Conservation (phyloP, 805 yeast species). For the Candida silvatica region DNA sequence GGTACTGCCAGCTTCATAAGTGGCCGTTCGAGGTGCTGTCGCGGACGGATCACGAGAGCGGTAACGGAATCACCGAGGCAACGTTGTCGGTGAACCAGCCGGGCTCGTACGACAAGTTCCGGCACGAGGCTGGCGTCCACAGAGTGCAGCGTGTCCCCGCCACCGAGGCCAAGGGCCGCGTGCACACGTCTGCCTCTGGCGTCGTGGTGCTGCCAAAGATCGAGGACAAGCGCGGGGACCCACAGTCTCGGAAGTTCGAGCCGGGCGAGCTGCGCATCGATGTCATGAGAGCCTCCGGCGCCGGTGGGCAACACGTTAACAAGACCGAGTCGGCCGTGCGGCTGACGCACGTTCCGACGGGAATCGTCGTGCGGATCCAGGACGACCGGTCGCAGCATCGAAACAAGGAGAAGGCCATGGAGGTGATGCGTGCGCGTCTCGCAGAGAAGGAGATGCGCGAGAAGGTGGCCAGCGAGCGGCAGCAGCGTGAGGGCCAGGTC, state of each 20-base stretch:
- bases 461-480: constrained; percentile 55
- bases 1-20: constrained; percentile 50
- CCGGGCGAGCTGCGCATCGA: constrained; percentile 89
- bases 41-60: constrained; percentile 44
- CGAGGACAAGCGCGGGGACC: constrained; percentile 38
- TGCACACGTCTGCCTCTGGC: constrained; percentile 95
- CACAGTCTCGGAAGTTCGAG: constrained; percentile 46
- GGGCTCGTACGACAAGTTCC: constrained; percentile 64
- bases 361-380: constrained; percentile 82
- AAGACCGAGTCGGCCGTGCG: constrained; percentile 97
- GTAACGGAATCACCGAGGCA: constrained; percentile 69
- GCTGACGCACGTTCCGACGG: constrained; percentile 85
- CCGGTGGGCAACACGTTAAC: constrained; percentile 97
- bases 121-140: constrained; percentile 93
- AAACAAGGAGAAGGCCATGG: constrained; percentile 88
- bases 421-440: constrained; percentile 70
- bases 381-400: constrained; percentile 93
- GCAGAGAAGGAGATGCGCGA: constrained; percentile 72
- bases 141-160: constrained; percentile 91
- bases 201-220: constrained; percentile 87
- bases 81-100: constrained; percentile 64
- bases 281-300: constrained; percentile 95
- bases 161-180: constrained; percentile 89
- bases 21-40: constrained; percentile 67
- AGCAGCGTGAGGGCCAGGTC: constrained; percentile 73